Evolutionary conservation across 2,329 filamentous ascomycete genomes (phyloP).

Genomic region (Claviceps humidiphila): DNA sequence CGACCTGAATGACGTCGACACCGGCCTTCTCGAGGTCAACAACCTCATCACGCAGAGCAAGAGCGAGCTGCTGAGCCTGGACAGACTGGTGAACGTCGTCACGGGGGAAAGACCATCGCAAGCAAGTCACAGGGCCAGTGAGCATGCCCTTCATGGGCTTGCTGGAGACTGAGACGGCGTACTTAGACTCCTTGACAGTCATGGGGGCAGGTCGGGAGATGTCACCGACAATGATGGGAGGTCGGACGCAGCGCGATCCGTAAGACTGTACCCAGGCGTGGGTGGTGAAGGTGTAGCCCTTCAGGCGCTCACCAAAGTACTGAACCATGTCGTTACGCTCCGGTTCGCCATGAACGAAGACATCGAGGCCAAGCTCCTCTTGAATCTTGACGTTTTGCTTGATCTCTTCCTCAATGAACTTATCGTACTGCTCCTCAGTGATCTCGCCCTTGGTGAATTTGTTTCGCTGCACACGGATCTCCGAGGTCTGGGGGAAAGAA

Average conservation of each 20-base stretch:
- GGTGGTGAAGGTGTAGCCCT: slow-evolving; percentile 97
- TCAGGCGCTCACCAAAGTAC: slow-evolving; percentile 96
- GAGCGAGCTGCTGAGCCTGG: slow-evolving; percentile 95
- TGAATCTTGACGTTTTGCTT: slow-evolving; percentile 89
- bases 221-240: slow-evolving; percentile 96
- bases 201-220: slow-evolving; percentile 93
- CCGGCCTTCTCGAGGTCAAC: slow-evolving; percentile 95
- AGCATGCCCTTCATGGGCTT: slow-evolving; percentile 99
- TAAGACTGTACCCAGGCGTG: slow-evolving; percentile 98
- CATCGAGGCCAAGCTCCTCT: slow-evolving; percentile 93
- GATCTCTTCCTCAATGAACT: slow-evolving; percentile 99
- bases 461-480: slow-evolving; percentile 93
- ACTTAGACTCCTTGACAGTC: slow-evolving; percentile 99
- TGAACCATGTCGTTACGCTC: slow-evolving; percentile 99
- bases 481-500: slow-evolving; percentile 98
- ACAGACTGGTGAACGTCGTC: slow-evolving; percentile 98
- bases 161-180: slow-evolving; percentile 86
- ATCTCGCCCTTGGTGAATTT: slow-evolving; percentile 99
- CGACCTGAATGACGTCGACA: slow-evolving; percentile 96
- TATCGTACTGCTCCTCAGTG: slow-evolving; percentile 81
- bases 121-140: slow-evolving; percentile 95
- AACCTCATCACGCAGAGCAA: slow-evolving; percentile 96
- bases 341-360: slow-evolving; percentile 96
- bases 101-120: slow-evolving; percentile 99
- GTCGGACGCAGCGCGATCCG: slow-evolving; percentile 94